phyloP scores from a whole-genome alignment of 2,329 filamentous ascomycete species.

The Penicillium brevicompactum region DNA sequence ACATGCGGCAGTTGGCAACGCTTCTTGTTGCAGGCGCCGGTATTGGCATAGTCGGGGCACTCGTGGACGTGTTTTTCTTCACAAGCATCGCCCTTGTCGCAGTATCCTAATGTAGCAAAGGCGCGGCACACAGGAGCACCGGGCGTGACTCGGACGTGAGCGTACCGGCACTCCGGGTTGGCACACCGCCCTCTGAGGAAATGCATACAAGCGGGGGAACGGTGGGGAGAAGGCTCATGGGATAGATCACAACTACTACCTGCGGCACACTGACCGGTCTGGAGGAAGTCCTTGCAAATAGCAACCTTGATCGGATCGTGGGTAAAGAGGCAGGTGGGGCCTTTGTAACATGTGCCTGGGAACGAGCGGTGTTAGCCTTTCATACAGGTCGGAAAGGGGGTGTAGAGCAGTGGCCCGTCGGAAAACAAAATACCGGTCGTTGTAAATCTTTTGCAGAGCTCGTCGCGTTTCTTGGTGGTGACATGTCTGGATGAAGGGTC shows the following conservation, averaged over 20 bases:
- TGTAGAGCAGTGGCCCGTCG: slow-evolving; percentile 19
- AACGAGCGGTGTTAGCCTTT: slow-evolving; percentile 35
- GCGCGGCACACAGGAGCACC: slow-evolving; percentile 77
- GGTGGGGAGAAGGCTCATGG: slow-evolving; percentile 79
- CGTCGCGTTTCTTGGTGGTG: slow-evolving; percentile 67
- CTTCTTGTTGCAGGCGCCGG: slow-evolving; percentile 76
- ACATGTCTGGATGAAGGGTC: slow-evolving; percentile 35
- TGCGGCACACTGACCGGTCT: slow-evolving; percentile 73
- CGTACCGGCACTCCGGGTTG: slow-evolving; percentile 82
- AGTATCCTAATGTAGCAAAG: slow-evolving; percentile 88
- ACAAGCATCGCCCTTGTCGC: slow-evolving; percentile 77
- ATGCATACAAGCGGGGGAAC: slow-evolving; percentile 85
- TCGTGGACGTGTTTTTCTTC: slow-evolving; percentile 84
- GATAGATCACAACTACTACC: slow-evolving; percentile 86
- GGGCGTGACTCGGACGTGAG: slow-evolving; percentile 77
- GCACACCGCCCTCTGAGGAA: slow-evolving; percentile 88
- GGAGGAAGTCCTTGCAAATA: slow-evolving; percentile 84
- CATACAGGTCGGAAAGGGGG: background rate
- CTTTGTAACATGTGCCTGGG: slow-evolving; percentile 81
- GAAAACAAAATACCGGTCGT: slow-evolving; percentile 52
- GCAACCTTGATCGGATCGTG: slow-evolving; percentile 88
- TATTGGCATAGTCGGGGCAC: slow-evolving; percentile 94
- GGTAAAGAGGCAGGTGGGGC: slow-evolving; percentile 74
- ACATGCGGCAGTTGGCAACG: slow-evolving; percentile 85
- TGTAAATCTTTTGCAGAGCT: slow-evolving; percentile 70